Evolutionary conservation across 352 stramenopile genomes (phyloP).

Genomic region (Plasmopara viticola): DNA sequence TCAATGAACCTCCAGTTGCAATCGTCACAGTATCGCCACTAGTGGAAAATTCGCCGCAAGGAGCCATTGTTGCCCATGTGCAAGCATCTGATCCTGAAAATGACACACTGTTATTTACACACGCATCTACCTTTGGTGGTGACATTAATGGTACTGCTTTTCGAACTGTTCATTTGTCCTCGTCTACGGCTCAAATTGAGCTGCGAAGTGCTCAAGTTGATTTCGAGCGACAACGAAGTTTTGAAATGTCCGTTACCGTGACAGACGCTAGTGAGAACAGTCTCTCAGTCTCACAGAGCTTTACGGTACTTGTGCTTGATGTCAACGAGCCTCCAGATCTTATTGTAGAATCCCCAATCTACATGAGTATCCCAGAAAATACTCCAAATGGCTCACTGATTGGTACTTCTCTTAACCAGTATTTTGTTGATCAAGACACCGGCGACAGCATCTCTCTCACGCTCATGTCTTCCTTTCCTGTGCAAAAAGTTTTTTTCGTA

Average conservation of each 20-base stretch:
- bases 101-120: slow-evolving; percentile 31
- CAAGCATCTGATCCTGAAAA: slow-evolving; percentile 48
- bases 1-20: slow-evolving; percentile 18
- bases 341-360: slow-evolving; percentile 2
- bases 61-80: slow-evolving; percentile 34
- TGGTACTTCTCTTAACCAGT: slow-evolving; percentile 7
- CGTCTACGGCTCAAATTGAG: slow-evolving; percentile 38
- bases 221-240: slow-evolving; percentile 30
- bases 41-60: slow-evolving; percentile 35
- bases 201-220: slow-evolving; percentile 28
- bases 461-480: slow-evolving; percentile 9
- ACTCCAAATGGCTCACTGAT: slow-evolving; percentile 12
- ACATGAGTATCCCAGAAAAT: slow-evolving; percentile 17
- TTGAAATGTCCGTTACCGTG: slow-evolving; percentile 36
- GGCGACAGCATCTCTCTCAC: slow-evolving; percentile 9
- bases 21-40: slow-evolving; percentile 13
- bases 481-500: slow-evolving; percentile 8
- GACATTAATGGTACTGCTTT: slow-evolving; percentile 25
- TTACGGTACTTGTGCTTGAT: slow-evolving; percentile 9
- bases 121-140: slow-evolving; percentile 21
- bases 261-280: slow-evolving; percentile 24
- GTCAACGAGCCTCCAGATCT: slow-evolving; percentile 19
- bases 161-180: slow-evolving; percentile 29
- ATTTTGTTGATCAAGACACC: slow-evolving; percentile 21
- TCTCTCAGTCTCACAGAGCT: slow-evolving; percentile 18